Conservation (phyloP, 805 yeast species). For the Lipomyces mesembrius region DNA sequence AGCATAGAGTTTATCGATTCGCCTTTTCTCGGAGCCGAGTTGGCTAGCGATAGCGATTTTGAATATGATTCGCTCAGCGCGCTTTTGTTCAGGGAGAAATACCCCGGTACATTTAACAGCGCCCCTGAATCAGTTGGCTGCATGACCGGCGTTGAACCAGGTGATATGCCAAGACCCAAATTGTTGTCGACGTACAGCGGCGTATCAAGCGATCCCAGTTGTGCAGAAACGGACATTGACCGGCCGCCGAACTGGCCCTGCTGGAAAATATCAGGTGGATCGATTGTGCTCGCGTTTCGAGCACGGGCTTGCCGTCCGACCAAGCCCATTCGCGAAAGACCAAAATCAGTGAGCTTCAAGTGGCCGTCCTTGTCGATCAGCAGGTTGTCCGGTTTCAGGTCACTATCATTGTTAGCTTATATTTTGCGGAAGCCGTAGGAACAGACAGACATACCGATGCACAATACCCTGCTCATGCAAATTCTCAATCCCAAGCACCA, state of each 20-base stretch:
- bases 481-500: constrained; percentile 86
- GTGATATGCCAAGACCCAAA: constrained; percentile 24
- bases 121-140: constrained; percentile 10
- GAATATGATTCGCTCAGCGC: constrained; percentile 14
- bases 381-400: constrained; percentile 91
- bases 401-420: constrained; percentile 48
- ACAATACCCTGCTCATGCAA: constrained; percentile 86
- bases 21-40: constrained; percentile 10
- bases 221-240: constrained; percentile 28
- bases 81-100: constrained; percentile 29
- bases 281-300: constrained; percentile 15
- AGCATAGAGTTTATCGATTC: constrained; percentile 33
- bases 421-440: neutral
- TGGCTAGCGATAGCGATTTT: neutral
- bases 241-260: constrained; percentile 16
- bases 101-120: constrained; percentile 29
- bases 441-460: constrained; percentile 57
- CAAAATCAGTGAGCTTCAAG: constrained; percentile 92
- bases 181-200: constrained; percentile 27
- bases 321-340: constrained; percentile 86
- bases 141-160: constrained; percentile 31
- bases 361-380: constrained; percentile 87
- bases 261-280: constrained; percentile 33
- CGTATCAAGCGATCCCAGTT: constrained; percentile 24
- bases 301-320: constrained; percentile 66